These are phyloP conservation scores for Trifolium repens DNA, from an alignment of 306 rosid species.

Conservation along the genomic window DNA sequence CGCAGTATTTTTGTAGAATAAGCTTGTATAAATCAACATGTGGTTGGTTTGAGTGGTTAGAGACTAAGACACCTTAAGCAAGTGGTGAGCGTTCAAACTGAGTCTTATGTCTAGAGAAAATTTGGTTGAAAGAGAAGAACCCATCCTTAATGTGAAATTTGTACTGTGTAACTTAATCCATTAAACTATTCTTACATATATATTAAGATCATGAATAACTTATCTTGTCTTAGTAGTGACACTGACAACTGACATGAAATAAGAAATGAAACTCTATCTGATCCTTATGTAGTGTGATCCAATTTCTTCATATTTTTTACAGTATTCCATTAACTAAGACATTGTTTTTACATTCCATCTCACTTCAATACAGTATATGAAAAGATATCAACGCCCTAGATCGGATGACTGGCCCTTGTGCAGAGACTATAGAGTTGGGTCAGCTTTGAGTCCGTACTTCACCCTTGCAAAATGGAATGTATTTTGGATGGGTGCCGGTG, in stretches of 20 bases:
- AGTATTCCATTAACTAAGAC: conserved; percentile 1
- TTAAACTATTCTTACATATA: too few relatives aligned
- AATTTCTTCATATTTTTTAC: conserved; percentile 5
- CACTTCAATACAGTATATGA: conserved; percentile 48
- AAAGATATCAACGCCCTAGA: conserved; percentile 45
- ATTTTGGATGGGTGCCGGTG: conserved; percentile 51
- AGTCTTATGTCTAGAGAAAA: not conserved
- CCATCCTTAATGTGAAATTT: not conserved
- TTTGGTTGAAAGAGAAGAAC: not conserved
- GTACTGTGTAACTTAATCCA: not conserved
- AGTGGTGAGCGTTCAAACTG: not conserved
- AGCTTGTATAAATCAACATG: not conserved
- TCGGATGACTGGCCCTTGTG: conserved; percentile 51
- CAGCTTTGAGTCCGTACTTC: conserved; percentile 44
- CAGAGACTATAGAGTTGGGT: conserved; percentile 47
- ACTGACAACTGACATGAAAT: too few relatives aligned
- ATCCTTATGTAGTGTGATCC: not conserved
- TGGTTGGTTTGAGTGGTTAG: not conserved
- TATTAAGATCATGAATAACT: too few relatives aligned
- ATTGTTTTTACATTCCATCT: conserved; percentile 5
- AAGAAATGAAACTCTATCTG: not conserved
- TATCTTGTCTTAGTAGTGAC: not conserved
- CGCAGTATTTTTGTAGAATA: not conserved
- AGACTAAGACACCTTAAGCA: too few relatives aligned
- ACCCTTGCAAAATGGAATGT: conserved; percentile 36